phyloP scores from a whole-genome alignment of 768 basidiomycete species.

The Podaxis carcinomalis region DNA sequence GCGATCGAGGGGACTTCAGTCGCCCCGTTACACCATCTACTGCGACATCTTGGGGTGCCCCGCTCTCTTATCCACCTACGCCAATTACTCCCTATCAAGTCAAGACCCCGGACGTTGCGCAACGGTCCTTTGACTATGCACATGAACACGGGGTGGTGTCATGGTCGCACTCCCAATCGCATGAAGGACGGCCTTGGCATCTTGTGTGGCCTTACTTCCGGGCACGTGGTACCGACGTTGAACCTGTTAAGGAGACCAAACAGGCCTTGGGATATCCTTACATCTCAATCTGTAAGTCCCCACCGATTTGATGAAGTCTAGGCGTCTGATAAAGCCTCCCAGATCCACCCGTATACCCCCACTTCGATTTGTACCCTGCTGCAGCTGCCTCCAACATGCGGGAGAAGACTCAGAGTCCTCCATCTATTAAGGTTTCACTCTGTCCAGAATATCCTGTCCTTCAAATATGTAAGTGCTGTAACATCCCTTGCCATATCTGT shows the following conservation, averaged over 20 bases:
- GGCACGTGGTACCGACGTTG: not conserved
- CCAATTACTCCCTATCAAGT: slow-evolving; percentile 31
- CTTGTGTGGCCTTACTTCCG: slow-evolving; percentile 17
- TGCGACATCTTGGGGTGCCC: slow-evolving; percentile 48
- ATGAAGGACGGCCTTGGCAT: slow-evolving; percentile 9
- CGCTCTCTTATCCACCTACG: slow-evolving; percentile 37
- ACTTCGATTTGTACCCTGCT: slow-evolving; percentile 14
- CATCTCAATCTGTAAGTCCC: slow-evolving; percentile 22
- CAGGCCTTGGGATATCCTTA: slow-evolving; percentile 3
- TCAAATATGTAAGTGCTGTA: slow-evolving; percentile 7
- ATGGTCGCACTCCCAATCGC: not conserved
- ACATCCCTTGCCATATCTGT: not conserved
- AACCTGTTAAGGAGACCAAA: not conserved
- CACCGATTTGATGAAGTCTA: not conserved
- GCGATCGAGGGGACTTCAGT: slow-evolving; percentile 12
- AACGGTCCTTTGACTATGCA: slow-evolving; percentile 27
- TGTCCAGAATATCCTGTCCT: slow-evolving; percentile 9
- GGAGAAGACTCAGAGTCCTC: not conserved
- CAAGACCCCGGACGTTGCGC: slow-evolving; percentile 36
- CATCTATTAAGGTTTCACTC: not conserved
- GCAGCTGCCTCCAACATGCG: not conserved
- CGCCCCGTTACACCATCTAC: slow-evolving; percentile 46
- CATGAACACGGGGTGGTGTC: slow-evolving; percentile 8
- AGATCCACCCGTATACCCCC: slow-evolving; percentile 21
- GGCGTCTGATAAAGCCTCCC: not conserved